phyloP scores from a whole-genome alignment of 202 grass and related monocot species.

The Zizania palustris region DNA sequence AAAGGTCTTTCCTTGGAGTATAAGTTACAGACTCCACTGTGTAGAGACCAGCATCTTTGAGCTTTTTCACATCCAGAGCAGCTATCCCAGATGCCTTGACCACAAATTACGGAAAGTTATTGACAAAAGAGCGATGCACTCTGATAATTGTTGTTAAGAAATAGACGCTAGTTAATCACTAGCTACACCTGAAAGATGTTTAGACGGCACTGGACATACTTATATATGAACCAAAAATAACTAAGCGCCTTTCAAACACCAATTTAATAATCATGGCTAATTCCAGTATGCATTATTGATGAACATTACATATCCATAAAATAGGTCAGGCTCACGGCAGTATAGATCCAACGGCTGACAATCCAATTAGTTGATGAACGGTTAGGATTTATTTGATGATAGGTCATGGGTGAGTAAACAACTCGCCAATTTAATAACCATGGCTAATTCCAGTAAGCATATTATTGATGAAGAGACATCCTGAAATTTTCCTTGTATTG shows the following conservation, averaged over 20 bases:
- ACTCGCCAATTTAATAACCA: background rate
- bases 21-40: constrained; percentile 85
- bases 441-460: background rate
- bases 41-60: constrained; percentile 79
- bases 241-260: background rate
- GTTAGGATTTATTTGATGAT: too few relatives aligned
- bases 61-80: constrained; percentile 84
- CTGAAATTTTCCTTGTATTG: background rate
- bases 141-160: background rate
- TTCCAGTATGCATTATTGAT: background rate
- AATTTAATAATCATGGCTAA: background rate
- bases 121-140: background rate
- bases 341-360: too few relatives aligned
- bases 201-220: constrained; percentile 5
- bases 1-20: constrained; percentile 90
- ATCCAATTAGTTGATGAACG: too few relatives aligned
- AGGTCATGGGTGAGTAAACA: too few relatives aligned
- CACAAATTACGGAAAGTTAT: constrained; percentile 32
- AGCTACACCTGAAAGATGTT: background rate
- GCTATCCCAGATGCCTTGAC: constrained; percentile 80
- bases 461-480: background rate
- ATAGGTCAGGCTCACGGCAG: too few relatives aligned
- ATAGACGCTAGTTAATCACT: background rate
- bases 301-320: too few relatives aligned
- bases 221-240: background rate